phyloP scores from a whole-genome alignment of 1,139 yeast genomes.

The Kodamaea fungicola region DNA sequence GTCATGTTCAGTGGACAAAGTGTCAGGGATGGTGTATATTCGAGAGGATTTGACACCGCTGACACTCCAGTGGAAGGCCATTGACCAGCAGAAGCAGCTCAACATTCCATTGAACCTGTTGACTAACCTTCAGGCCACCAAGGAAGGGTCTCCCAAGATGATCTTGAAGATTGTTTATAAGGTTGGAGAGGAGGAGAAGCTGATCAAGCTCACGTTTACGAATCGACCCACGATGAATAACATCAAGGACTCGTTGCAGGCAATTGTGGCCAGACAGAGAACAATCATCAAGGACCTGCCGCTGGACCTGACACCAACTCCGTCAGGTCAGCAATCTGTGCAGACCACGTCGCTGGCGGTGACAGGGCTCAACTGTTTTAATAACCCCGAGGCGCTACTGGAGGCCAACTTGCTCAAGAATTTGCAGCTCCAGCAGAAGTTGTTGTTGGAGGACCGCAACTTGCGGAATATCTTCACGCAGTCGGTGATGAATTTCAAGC shows the following conservation, averaged over 20 bases:
- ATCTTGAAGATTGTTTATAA: constrained; percentile 57
- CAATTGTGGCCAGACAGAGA: constrained; percentile 65
- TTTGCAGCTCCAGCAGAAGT: constrained; percentile 71
- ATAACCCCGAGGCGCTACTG: constrained; percentile 26
- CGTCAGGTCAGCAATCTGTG: constrained; percentile 2
- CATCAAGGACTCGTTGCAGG: constrained; percentile 66
- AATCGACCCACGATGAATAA: constrained; percentile 75
- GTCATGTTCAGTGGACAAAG: constrained; percentile 65
- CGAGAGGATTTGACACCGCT: constrained; percentile 68
- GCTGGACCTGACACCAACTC: constrained; percentile 5
- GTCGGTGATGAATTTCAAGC: constrained; percentile 75
- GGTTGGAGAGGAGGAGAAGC: constrained; percentile 38
- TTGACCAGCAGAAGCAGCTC: constrained; percentile 51
- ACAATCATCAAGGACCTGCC: constrained; percentile 36
- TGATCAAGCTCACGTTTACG: constrained; percentile 59
- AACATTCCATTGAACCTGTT: constrained; percentile 52
- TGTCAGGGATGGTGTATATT: constrained; percentile 63
- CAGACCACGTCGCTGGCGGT: constrained; percentile 8
- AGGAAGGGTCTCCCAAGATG: constrained; percentile 67
- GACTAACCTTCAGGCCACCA: constrained; percentile 69
- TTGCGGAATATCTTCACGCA: constrained; percentile 79
- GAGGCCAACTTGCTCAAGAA: constrained; percentile 56
- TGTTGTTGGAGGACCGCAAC: constrained; percentile 67
- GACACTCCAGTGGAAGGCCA: constrained; percentile 66
- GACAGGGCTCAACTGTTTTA: constrained; percentile 12